phyloP scores from a whole-genome alignment of 306 rosid genomes.

The Carpinus fangiana region DNA sequence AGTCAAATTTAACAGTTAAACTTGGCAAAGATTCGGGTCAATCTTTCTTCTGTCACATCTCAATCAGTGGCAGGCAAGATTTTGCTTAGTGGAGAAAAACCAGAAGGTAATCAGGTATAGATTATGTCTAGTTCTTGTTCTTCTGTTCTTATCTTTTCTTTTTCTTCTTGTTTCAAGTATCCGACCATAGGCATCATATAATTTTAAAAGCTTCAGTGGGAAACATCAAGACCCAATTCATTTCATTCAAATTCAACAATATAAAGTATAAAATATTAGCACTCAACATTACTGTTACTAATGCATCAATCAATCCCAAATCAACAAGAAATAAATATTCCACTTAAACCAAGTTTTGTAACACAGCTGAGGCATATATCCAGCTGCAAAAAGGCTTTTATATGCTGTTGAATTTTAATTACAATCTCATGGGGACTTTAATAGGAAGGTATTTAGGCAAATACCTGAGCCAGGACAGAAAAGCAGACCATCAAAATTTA shows the following conservation, averaged over 20 bases:
- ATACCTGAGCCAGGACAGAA: neutral
- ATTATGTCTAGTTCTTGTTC: neutral
- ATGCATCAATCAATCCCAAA: neutral
- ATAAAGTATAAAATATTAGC: neutral
- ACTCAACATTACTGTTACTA: neutral
- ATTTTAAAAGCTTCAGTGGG: neutral
- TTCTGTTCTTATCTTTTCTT: neutral
- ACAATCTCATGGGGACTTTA: neutral
- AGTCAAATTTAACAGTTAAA: no score
- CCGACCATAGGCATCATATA: neutral
- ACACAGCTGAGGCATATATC: constrained; percentile 1
- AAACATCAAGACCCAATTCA: neutral
- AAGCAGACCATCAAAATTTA: neutral
- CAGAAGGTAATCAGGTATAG: neutral
- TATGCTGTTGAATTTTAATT: neutral
- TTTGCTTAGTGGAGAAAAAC: constrained; percentile 7
- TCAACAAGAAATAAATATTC: neutral
- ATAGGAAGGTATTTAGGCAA: neutral
- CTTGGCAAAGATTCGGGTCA: neutral
- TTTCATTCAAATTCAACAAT: neutral
- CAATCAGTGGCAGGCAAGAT: constrained; percentile 16
- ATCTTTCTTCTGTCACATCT: neutral
- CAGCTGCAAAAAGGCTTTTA: neutral
- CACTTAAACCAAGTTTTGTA: neutral
- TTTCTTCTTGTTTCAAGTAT: neutral